phyloP scores from a whole-genome alignment of 345 rosid species.

The Rubroshorea leprosula region DNA sequence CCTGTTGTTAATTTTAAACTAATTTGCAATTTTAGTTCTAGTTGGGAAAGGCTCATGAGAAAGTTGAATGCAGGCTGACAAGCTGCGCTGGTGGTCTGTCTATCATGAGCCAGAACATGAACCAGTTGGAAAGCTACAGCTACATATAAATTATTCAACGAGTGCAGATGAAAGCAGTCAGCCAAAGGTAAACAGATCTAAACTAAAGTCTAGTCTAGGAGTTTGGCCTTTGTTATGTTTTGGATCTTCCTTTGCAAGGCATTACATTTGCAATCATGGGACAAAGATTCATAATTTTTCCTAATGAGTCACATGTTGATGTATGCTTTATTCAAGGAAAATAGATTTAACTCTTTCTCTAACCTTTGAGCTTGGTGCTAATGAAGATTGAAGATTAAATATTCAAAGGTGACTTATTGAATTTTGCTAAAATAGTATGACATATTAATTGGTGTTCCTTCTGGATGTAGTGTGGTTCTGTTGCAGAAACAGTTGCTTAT shows the following conservation, averaged over 20 bases:
- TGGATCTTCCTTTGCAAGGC: neutral
- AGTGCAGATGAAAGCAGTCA: constrained; percentile 74
- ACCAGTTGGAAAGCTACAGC: constrained; percentile 80
- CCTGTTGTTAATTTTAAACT: constrained; percentile 3
- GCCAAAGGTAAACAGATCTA: constrained; percentile 52
- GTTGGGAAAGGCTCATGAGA: constrained; percentile 20
- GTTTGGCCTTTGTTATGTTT: neutral
- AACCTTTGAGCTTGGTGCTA: no score
- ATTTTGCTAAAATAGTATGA: constrained; percentile 3
- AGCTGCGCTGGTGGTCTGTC: constrained; percentile 91
- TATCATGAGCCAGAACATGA: constrained; percentile 93
- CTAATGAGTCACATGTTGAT: neutral
- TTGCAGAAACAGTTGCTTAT: constrained; percentile 97
- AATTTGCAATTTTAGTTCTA: constrained; percentile 6
- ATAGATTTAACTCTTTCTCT: no score
- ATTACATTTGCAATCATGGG: neutral
- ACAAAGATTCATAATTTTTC: neutral
- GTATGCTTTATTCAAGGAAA: neutral
- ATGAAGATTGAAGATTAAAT: no score
- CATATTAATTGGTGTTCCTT: constrained; percentile 22
- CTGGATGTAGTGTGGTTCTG: constrained; percentile 71
- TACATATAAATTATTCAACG: constrained; percentile 71
- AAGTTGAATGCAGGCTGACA: constrained; percentile 62
- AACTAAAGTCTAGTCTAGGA: neutral
- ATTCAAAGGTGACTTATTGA: neutral